These are phyloP conservation scores for Chenopodium formosanum DNA, from an alignment of 148 eudicot genomes.

Conservation along the genomic window DNA sequence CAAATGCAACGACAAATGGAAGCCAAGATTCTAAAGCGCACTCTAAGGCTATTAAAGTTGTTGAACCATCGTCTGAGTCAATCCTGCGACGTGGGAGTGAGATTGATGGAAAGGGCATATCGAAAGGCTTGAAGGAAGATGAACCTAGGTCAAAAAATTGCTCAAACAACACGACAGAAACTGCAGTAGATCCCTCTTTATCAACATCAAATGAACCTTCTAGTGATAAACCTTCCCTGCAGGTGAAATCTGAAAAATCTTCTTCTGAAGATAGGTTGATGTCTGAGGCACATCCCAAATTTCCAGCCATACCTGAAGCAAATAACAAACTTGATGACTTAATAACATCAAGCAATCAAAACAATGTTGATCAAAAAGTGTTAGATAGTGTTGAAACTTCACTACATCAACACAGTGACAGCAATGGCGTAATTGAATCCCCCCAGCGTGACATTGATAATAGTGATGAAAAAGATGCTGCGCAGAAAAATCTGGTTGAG, in stretches of 20 bases:
- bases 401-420: conserved; percentile 31
- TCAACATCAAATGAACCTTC: conserved; percentile 32
- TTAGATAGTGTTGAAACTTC: conserved; percentile 34
- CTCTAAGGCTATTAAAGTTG: conserved; percentile 34
- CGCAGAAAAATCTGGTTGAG: conserved; percentile 31
- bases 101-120: conserved; percentile 29
- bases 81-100: conserved; percentile 27
- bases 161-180: conserved; percentile 25
- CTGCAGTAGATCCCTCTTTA: conserved; percentile 23
- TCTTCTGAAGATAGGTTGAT: conserved; percentile 29
- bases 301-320: conserved; percentile 32
- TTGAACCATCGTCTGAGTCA: conserved; percentile 33
- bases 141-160: conserved; percentile 19
- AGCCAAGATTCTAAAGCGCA: conserved; percentile 29
- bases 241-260: conserved; percentile 25
- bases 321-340: conserved; percentile 25
- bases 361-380: conserved; percentile 27
- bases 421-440: conserved; percentile 24
- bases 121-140: conserved; percentile 28
- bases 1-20: conserved; percentile 39
- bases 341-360: conserved; percentile 31
- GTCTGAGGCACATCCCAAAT: conserved; percentile 25
- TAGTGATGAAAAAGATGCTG: conserved; percentile 31
- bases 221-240: conserved; percentile 30
- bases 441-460: conserved; percentile 20